Evolutionary conservation across 1,139 yeast genomes (phyloP).

Genomic region (Diutina neorugosa): DNA sequence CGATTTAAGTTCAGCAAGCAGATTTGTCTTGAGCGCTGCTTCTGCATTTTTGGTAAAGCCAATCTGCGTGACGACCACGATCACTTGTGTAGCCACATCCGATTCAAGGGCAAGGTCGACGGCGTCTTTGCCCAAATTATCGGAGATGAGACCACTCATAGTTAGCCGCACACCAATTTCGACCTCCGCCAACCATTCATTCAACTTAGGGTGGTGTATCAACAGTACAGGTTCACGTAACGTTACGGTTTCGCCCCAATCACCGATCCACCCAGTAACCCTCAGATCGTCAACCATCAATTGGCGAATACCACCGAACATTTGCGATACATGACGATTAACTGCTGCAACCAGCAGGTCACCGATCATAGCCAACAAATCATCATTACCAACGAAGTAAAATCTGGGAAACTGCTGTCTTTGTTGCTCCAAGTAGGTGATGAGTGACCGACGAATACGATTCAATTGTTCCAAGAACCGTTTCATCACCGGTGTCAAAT

Average conservation of each 20-base stretch:
- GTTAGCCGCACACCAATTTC: constrained; percentile 44
- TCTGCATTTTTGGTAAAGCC: constrained; percentile 40
- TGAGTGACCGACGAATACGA: constrained; percentile 53
- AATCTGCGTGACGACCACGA: constrained; percentile 46
- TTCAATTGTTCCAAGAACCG: constrained; percentile 43
- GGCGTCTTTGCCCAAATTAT: neutral
- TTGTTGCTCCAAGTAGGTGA: constrained; percentile 73
- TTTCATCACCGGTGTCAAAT: constrained; percentile 34
- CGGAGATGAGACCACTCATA: constrained; percentile 22
- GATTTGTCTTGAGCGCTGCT: constrained; percentile 8
- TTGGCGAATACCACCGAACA: constrained; percentile 56
- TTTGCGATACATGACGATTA: constrained; percentile 53
- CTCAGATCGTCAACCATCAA: constrained; percentile 26
- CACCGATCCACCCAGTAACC: constrained; percentile 42
- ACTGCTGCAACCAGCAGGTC: constrained; percentile 39
- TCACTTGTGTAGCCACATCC: constrained; percentile 43
- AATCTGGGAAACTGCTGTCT: constrained; percentile 71
- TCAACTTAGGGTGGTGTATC: constrained; percentile 28
- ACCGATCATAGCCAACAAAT: constrained; percentile 73
- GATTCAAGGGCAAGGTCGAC: neutral
- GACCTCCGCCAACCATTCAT: constrained; percentile 54
- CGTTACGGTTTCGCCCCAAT: constrained; percentile 48
- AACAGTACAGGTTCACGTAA: constrained; percentile 36
- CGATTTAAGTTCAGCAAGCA: neutral
- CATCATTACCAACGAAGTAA: constrained; percentile 86